phyloP scores from a whole-genome alignment of 257 asterid genomes.

The Fraxinus pennsylvanica region DNA sequence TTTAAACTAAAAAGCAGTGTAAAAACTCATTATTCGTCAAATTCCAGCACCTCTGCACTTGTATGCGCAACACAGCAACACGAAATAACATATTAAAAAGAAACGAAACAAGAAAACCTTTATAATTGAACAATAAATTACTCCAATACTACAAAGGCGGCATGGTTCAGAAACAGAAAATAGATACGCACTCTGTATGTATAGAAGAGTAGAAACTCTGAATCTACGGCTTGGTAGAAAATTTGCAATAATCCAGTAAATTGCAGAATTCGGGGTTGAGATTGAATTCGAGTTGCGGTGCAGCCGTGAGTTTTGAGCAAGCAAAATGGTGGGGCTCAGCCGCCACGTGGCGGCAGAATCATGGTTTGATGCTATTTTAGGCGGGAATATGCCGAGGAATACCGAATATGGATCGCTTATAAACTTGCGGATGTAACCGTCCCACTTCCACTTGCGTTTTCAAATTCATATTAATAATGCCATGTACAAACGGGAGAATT shows the following conservation, averaged over 20 bases:
- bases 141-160: neutral
- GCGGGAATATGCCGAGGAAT: conserved; percentile 29
- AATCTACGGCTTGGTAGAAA: neutral
- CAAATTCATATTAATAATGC: no score
- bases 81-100: neutral
- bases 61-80: neutral
- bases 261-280: neutral
- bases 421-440: neutral
- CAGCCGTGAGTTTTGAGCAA: neutral
- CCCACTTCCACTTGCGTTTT: no score
- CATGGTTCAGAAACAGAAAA: neutral
- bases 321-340: conserved; percentile 8
- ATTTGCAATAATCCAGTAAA: neutral
- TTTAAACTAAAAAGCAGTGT: neutral
- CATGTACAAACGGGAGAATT: no score
- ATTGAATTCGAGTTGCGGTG: neutral
- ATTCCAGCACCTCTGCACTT: neutral
- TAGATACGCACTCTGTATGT: neutral
- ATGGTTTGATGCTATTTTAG: conserved; percentile 14
- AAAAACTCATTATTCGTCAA: neutral
- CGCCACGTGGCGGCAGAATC: conserved; percentile 12
- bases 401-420: neutral
- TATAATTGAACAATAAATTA: neutral
- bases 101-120: neutral
- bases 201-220: no score